Evolutionary conservation across 2,329 filamentous ascomycete genomes (phyloP), one percentile per base, ranked within the genome.

Genomic region (Blastomyces gilchristii): DNA sequence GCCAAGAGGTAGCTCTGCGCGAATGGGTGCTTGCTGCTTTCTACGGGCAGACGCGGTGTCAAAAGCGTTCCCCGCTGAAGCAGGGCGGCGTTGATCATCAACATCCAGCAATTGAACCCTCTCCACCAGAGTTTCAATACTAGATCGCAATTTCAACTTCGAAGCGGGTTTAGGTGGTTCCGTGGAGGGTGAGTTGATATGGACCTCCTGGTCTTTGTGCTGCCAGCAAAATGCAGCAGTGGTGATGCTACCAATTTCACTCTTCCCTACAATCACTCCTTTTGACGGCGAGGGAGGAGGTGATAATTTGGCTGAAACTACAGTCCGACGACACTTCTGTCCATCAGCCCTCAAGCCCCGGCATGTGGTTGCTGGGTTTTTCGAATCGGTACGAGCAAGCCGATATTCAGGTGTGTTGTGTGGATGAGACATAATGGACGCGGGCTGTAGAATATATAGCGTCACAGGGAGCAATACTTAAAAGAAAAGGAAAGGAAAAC

Each of bases 111-210:
- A 78, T 2, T 91, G 90, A 3, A 97, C 78, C 54, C 89, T 82
- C 67, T 91, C 90, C 52, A 91, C 85, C 63, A 97, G 78, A 0
- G 91, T 96, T 74, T 99, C 94, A 63, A 97, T 82, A 70, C 92
- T 97, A 43, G 85, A 87, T 60, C 89, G 81, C 63, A 84, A 80
- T 68, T 86, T 82, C 62, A 87, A 75, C 3, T 86, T 83, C 7
- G 84, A 81, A 79, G 79, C 1, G 80, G 78, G 65, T 76, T 81
- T 22, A 79, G 80, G 54, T 73, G 74, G 1, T 79, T 73, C 9
- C 81, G 80, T 63, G 74, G 70, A 43, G 8, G 22, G 18, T 37
- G 43, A 11, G 12, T 39, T 45, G 14, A 41, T 49, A 28, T 49
- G 73, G 71, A 63, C 69, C 2, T 90, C 90, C 75, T 99, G 94